These are phyloP conservation scores for Aspergillus arachidicola DNA, from an alignment of 2,329 filamentous ascomycete genomes.

Conservation along the genomic window DNA sequence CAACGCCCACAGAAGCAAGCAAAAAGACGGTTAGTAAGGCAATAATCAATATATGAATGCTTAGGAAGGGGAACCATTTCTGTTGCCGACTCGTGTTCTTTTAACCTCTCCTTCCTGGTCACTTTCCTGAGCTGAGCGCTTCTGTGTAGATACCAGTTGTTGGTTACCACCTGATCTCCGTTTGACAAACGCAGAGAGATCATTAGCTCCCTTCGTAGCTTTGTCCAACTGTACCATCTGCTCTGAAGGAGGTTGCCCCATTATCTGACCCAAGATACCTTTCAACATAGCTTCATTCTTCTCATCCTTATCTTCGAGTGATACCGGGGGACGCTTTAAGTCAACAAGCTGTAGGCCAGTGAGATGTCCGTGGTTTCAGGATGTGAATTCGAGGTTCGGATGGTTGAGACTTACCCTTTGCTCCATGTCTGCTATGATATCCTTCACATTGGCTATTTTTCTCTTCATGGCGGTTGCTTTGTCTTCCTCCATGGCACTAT, in stretches of 20 bases:
- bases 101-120: constrained; percentile 27
- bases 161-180: constrained; percentile 47
- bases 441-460: constrained; percentile 60
- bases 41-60: neutral
- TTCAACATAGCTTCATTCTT: constrained; percentile 49
- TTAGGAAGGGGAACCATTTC: neutral
- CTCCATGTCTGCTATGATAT: constrained; percentile 64
- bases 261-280: constrained; percentile 60
- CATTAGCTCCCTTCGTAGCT: constrained; percentile 59
- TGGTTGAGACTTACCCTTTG: constrained; percentile 49
- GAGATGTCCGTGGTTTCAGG: constrained; percentile 9
- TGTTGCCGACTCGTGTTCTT: constrained; percentile 25
- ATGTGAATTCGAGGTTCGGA: neutral
- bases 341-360: constrained; percentile 52
- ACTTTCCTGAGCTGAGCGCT: constrained; percentile 32
- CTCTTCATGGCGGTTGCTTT: constrained; percentile 44
- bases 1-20: neutral
- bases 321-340: constrained; percentile 57
- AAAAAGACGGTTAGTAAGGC: neutral
- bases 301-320: constrained; percentile 43
- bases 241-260: constrained; percentile 57
- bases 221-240: constrained; percentile 58
- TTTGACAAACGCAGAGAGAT: constrained; percentile 61
- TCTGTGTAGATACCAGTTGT: constrained; percentile 21
- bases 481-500: constrained; percentile 44